Percentiles rank a stretch among this genome's conserved stretches.
Conservation (phyloP, 169 alveolate genomes). For the Plasmodium ovale region DNA sequence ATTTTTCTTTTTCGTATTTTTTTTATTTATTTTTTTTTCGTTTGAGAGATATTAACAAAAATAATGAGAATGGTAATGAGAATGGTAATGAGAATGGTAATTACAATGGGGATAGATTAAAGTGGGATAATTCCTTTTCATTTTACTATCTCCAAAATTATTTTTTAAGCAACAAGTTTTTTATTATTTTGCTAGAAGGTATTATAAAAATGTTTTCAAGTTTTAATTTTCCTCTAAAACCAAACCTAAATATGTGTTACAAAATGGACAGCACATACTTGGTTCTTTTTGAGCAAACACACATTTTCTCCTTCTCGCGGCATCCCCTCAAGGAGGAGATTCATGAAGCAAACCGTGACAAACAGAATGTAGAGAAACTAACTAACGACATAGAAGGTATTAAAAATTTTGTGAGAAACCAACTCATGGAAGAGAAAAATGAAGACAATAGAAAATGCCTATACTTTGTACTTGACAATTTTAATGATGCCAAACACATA, state of each 20-base stretch:
- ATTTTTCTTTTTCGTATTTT: constrained; percentile 48
- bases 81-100: not conserved
- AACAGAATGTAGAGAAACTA: not conserved
- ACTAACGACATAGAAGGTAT: constrained; percentile 5
- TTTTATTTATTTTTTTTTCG: constrained; percentile 54
- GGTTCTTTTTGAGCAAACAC: constrained; percentile 20
- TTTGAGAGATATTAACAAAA: not conserved
- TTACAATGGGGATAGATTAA: not conserved
- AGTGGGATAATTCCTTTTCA: not conserved
- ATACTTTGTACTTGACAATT: constrained; percentile 7
- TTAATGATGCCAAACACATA: constrained; percentile 39
- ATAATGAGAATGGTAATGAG: not conserved
- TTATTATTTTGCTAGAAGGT: constrained; percentile 10
- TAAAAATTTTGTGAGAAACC: constrained; percentile 6
- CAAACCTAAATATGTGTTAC: constrained; percentile 47
- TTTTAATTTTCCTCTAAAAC: constrained; percentile 18
- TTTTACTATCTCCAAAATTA: constrained; percentile 18
- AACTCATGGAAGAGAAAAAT: not conserved
- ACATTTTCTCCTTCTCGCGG: not conserved
- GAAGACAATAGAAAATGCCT: not conserved
- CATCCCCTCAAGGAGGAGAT: not conserved
- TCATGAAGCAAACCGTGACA: not conserved
- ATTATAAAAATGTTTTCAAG: constrained; percentile 20
- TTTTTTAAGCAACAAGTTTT: constrained; percentile 28
- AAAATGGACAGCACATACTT: constrained; percentile 30